Conservation (phyloP, 2,329 filamentous ascomycete species). For the Trichoderma breve region DNA sequence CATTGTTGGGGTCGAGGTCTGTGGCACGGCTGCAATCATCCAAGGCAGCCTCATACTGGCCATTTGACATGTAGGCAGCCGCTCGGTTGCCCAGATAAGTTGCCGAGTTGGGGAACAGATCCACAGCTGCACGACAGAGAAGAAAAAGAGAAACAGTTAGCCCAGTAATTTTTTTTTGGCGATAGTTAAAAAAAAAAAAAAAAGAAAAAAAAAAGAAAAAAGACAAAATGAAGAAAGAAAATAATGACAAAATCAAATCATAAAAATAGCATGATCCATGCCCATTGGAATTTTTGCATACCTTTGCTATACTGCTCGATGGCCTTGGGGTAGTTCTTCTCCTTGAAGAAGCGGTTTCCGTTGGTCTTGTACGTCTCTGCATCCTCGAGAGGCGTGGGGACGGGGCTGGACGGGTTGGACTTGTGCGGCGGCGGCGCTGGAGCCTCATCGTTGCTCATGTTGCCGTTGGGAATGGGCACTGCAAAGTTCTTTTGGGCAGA, state of each 20-base stretch:
- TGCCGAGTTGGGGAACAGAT: slow-evolving; percentile 78
- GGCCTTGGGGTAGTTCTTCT: slow-evolving; percentile 81
- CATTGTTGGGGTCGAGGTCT: slow-evolving; percentile 78
- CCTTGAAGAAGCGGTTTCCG: slow-evolving; percentile 97
- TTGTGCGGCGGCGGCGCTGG: slow-evolving; percentile 72
- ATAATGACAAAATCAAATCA: not conserved
- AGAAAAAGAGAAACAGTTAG: slow-evolving; percentile 3
- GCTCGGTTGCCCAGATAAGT: slow-evolving; percentile 95
- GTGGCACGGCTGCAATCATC: slow-evolving; percentile 83
- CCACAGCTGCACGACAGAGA: slow-evolving; percentile 63
- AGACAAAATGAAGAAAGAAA: not conserved
- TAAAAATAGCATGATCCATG: not conserved
- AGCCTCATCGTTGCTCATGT: slow-evolving; percentile 41
- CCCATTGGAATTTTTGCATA: slow-evolving; percentile 43
- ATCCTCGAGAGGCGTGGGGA: slow-evolving; percentile 61
- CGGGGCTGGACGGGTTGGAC: slow-evolving; percentile 59
- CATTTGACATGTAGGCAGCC: slow-evolving; percentile 87
- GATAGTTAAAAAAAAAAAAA: not conserved
- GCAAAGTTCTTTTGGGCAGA: slow-evolving; percentile 47
- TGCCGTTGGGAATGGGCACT: slow-evolving; percentile 52
- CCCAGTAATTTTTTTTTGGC: not conserved
- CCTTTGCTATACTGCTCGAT: slow-evolving; percentile 95
- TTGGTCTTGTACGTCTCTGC: slow-evolving; percentile 89
- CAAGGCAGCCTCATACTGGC: slow-evolving; percentile 73
- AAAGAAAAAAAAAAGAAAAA: not conserved